Evolutionary conservation across 225 moss, liverwort and hornwort genomes (phyloP), one percentile per base, ranked within the genome.

Genomic region (Sphagnum contortum): DNA sequence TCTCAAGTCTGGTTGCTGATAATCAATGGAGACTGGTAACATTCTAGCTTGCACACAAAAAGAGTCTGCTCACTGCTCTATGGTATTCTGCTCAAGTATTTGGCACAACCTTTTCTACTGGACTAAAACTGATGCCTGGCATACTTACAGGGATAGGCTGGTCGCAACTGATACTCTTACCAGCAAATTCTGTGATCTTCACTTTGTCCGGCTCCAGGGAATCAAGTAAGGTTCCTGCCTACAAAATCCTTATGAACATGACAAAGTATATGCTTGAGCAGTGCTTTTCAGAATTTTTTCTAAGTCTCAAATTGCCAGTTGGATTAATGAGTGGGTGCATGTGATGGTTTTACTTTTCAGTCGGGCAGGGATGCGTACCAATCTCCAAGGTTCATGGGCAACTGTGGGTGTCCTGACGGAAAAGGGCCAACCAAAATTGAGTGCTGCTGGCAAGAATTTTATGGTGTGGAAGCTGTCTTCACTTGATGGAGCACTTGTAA

Each of bases 381-480:
- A 85, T 68, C 80, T 92, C 64, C 68, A 79, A 57, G 95, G 92
- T 56, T 82, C 90, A 12, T 96, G 95, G 95, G 95, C 90, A 13
- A 96, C 95, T 63, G 78, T 86, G 61, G 95, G 90, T 68, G 76
- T 92, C 55, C 62, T 96, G 57, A 81, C 81, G 5, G 92, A 92
- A 64, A 96, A 90, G 75, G 87, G 88, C 13, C 69, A 70, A 65
- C 88, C 92, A 8, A 90, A 87, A 72, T 64, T 79, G 53, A 96
- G 92, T 77, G 77, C 90, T 48, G 82, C 90, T 47, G 92, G 95
- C 58, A 92, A 92, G 74, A 87, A 80, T 66, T 96, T 77, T 44
- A 84, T 75, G 69, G 72, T 91, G 47, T 96, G 95, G 95, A 96
- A 92, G 77, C 74, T 96, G 59, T 81, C 89, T 51, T 87, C 90